A percentile compares a stretch with the other conserved stretches of the same genome.
Evolutionary conservation across 202 grass and related monocot genomes (phyloP).

Genomic region (Panicum hallii): DNA sequence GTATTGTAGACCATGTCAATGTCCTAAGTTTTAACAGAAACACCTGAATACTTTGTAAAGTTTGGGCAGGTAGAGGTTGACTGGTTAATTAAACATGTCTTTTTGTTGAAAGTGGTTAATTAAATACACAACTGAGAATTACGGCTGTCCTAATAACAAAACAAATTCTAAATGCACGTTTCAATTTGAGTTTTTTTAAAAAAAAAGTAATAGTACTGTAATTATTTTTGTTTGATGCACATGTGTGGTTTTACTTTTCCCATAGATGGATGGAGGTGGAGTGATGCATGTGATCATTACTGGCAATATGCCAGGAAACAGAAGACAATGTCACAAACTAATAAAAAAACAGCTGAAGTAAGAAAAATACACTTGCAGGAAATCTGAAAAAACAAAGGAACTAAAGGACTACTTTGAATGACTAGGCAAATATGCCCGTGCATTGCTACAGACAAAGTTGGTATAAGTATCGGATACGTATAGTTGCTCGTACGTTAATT

Average conservation of each 20-base stretch:
- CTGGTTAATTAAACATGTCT: no score
- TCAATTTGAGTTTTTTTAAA: not conserved
- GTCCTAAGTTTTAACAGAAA: not conserved
- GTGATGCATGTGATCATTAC: not conserved
- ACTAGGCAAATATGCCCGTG: no score
- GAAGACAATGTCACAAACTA: not conserved
- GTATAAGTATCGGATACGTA: no score
- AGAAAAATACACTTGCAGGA: constrained; percentile 25
- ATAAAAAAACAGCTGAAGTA: constrained; percentile 9
- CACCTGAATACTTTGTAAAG: no score
- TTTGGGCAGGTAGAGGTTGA: no score
- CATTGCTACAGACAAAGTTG: no score
- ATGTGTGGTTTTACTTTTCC: not conserved
- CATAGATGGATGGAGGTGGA: not conserved
- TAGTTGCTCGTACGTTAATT: no score
- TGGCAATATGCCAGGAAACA: not conserved
- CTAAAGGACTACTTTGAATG: not conserved
- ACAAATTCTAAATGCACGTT: not conserved
- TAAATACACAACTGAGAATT: not conserved
- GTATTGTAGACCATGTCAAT: not conserved
- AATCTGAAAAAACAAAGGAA: not conserved
- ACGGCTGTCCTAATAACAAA: not conserved
- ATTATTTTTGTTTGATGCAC: not conserved
- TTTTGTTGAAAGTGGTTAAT: not conserved
- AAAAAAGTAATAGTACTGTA: no score